These are phyloP conservation scores for Phaeosphaeriaceae sp. DNA, from an alignment of 2,329 filamentous ascomycete genomes.

Conservation along the genomic window DNA sequence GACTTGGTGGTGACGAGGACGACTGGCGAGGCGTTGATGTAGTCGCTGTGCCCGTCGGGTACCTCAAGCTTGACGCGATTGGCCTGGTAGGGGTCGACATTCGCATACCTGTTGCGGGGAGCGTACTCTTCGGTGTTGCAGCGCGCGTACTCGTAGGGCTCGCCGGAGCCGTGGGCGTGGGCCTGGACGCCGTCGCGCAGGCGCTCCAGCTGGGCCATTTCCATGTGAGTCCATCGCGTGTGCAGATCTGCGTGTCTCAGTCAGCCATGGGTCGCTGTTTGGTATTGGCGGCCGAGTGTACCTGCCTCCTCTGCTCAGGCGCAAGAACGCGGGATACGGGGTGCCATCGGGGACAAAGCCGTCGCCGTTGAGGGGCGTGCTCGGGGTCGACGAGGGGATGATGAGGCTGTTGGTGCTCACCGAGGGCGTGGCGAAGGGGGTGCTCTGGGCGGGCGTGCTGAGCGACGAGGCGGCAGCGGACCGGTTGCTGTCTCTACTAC, in stretches of 20 bases:
- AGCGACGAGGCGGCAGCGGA: slow-evolving; percentile 26
- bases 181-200: slow-evolving; percentile 52
- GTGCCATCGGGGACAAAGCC: slow-evolving; percentile 26
- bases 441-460: slow-evolving; percentile 34
- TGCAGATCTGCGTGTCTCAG: slow-evolving; percentile 58
- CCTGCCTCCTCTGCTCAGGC: slow-evolving; percentile 57
- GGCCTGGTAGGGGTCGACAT: slow-evolving; percentile 88
- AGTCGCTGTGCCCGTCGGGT: slow-evolving; percentile 66
- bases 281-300: slow-evolving; percentile 39
- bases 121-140: slow-evolving; percentile 64
- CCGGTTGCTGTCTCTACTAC: slow-evolving; percentile 45
- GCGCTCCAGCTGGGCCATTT: slow-evolving; percentile 66
- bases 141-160: slow-evolving; percentile 63
- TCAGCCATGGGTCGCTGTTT: slow-evolving; percentile 12
- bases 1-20: slow-evolving; percentile 50
- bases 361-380: slow-evolving; percentile 16
- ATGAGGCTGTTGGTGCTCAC: slow-evolving; percentile 43
- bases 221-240: slow-evolving; percentile 66
- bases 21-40: slow-evolving; percentile 61
- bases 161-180: slow-evolving; percentile 47
- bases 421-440: slow-evolving; percentile 33
- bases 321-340: slow-evolving; percentile 61
- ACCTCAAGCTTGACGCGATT: slow-evolving; percentile 85
- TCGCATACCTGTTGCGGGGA: slow-evolving; percentile 81
- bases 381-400: slow-evolving; percentile 27